A percentile compares a stretch with the other conserved stretches of the same genome.
Conservation (phyloP, 192 early-diverging fungal genomes). For the Tieghemiomyces parasiticus region DNA sequence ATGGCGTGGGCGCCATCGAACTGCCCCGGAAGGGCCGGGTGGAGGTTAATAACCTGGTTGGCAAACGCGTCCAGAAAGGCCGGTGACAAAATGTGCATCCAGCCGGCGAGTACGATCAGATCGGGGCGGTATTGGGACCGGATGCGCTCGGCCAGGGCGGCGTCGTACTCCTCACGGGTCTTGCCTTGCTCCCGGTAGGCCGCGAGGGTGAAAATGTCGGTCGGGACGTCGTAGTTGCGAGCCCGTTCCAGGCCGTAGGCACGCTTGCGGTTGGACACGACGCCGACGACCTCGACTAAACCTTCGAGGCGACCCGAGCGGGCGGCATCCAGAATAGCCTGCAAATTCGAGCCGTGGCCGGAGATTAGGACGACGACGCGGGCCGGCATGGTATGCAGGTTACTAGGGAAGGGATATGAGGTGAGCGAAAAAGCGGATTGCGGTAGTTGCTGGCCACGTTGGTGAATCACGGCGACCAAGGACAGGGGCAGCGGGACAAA, state of each 20-base stretch:
- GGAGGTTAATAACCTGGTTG: constrained; percentile 78
- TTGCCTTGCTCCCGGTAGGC: constrained; percentile 66
- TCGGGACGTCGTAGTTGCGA: constrained; percentile 63
- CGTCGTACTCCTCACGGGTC: constrained; percentile 78
- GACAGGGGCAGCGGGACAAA: no score
- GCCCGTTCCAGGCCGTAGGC: constrained; percentile 91
- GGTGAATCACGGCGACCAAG: no score
- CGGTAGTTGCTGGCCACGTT: no score
- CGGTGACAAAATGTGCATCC: constrained; percentile 94
- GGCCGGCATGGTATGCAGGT: no score
- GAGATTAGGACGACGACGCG: constrained; percentile 85
- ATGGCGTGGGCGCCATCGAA: constrained; percentile 98
- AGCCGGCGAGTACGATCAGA: constrained; percentile 87
- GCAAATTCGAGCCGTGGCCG: constrained; percentile 89
- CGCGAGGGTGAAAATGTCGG: constrained; percentile 66
- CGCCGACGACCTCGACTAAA: constrained; percentile 55
- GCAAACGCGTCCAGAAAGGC: constrained; percentile 63
- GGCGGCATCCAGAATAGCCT: constrained; percentile 84
- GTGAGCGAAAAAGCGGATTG: no score
- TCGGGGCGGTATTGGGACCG: constrained; percentile 43
- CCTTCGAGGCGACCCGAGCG: constrained; percentile 25
- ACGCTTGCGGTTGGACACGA: constrained; percentile 72
- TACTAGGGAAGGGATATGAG: no score
- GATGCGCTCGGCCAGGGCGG: constrained; percentile 60
- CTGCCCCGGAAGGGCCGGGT: constrained; percentile 89